These are phyloP conservation scores for Kregervanrija delftensis DNA, from an alignment of 805 yeast genomes.

Conservation along the genomic window DNA sequence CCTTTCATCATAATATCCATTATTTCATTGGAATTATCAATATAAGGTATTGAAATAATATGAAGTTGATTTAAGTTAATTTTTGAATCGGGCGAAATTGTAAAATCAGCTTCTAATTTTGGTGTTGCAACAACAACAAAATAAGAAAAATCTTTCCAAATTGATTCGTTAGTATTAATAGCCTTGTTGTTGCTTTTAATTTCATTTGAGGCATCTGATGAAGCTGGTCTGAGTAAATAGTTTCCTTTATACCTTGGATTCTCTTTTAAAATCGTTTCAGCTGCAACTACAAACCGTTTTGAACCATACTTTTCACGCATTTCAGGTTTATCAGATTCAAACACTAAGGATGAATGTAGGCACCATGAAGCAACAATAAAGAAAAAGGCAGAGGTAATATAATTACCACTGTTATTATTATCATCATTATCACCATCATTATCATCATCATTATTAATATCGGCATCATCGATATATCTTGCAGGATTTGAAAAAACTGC, in stretches of 20 bases:
- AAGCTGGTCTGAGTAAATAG: not conserved
- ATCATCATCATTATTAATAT: slow-evolving; percentile 1
- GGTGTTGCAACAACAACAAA: slow-evolving; percentile 50
- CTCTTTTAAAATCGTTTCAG: slow-evolving; percentile 39
- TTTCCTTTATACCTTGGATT: slow-evolving; percentile 48
- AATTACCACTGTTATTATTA: not conserved
- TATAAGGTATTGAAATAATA: slow-evolving; percentile 38
- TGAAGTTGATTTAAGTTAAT: slow-evolving; percentile 37
- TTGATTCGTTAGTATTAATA: not conserved
- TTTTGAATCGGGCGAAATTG: slow-evolving; percentile 54
- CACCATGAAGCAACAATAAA: slow-evolving; percentile 78
- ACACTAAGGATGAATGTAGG: slow-evolving; percentile 79
- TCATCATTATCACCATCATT: slow-evolving; percentile 9
- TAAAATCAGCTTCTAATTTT: slow-evolving; percentile 53
- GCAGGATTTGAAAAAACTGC: slow-evolving; percentile 36
- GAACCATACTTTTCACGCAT: slow-evolving; percentile 51
- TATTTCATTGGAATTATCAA: slow-evolving; percentile 25
- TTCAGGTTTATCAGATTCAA: slow-evolving; percentile 67
- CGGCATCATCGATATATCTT: slow-evolving; percentile 5
- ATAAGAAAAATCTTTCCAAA: slow-evolving; percentile 38
- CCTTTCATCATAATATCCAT: slow-evolving; percentile 52
- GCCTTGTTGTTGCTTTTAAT: not conserved
- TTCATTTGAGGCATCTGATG: too few species aligned
- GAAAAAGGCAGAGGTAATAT: slow-evolving; percentile 23
- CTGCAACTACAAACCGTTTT: slow-evolving; percentile 67